Evolutionary conservation across 2,329 filamentous ascomycete genomes (phyloP).

Genomic region (Nemania sp.): DNA sequence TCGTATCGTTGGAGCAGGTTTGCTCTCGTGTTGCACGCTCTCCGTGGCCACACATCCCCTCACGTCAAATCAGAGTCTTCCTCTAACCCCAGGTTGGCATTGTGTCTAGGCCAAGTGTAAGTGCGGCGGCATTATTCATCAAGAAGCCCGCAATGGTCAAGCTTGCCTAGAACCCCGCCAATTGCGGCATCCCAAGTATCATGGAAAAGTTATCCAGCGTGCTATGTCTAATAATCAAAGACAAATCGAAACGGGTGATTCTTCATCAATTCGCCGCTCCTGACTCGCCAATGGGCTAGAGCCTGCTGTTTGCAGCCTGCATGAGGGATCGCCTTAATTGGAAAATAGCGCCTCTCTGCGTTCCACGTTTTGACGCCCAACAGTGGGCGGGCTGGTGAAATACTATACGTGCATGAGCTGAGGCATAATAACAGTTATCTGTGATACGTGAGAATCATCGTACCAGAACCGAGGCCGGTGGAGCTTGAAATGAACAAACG

Average conservation of each 20-base stretch:
- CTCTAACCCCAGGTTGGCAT: background rate
- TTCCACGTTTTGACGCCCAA: constrained; percentile 37
- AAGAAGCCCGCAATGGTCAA: background rate
- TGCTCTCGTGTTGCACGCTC: background rate
- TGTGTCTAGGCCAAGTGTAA: background rate
- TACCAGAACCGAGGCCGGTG: constrained; percentile 27
- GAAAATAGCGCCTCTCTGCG: constrained; percentile 11
- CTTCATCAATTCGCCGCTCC: constrained; percentile 12
- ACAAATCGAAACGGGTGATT: constrained; percentile 4
- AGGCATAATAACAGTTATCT: constrained; percentile 13
- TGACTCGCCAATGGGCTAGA: constrained; percentile 25
- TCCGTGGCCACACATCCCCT: background rate
- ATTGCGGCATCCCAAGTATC: constrained; percentile 23
- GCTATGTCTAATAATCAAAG: constrained; percentile 17
- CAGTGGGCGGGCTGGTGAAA: constrained; percentile 20
- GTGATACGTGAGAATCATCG: too few relatives aligned
- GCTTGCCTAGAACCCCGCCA: constrained; percentile 6
- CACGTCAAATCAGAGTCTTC: constrained; percentile 5
- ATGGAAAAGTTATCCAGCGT: background rate
- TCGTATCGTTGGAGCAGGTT: background rate
- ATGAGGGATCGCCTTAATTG: constrained; percentile 14
- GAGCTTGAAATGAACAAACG: constrained; percentile 19
- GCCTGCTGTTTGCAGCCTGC: constrained; percentile 16
- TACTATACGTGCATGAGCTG: constrained; percentile 9
- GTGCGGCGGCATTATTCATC: constrained; percentile 6